These are phyloP conservation scores for Fistulinella cinereoalba DNA, from an alignment of 1,284 basidiomycete genomes.

Conservation along the genomic window DNA sequence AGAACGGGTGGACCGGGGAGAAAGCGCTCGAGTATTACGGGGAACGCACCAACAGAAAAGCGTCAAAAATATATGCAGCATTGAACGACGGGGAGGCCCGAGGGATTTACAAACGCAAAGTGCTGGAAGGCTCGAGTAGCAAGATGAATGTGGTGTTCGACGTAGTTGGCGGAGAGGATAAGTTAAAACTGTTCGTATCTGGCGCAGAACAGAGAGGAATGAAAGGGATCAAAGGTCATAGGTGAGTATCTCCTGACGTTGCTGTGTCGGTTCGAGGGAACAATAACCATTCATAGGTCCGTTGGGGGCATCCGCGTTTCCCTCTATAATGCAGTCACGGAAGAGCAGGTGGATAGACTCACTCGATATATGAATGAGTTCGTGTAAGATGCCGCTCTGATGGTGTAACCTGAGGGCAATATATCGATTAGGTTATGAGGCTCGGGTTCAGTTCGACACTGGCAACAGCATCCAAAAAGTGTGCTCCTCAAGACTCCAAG, in stretches of 20 bases:
- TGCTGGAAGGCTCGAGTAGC: constrained; percentile 71
- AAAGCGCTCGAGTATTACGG: constrained; percentile 77
- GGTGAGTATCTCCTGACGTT: constrained; percentile 50
- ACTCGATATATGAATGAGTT: constrained; percentile 64
- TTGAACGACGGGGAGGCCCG: constrained; percentile 69
- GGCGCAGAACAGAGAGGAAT: constrained; percentile 79
- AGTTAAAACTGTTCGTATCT: constrained; percentile 70
- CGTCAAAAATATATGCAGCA: constrained; percentile 69
- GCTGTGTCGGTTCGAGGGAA: not conserved
- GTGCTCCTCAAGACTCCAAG: no score
- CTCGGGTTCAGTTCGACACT: no score
- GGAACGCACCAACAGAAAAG: constrained; percentile 68
- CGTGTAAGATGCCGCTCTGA: constrained; percentile 26
- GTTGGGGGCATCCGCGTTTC: constrained; percentile 86
- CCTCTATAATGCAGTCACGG: constrained; percentile 92
- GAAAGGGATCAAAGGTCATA: constrained; percentile 87
- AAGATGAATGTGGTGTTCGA: constrained; percentile 95
- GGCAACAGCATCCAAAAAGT: no score
- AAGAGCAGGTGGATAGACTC: constrained; percentile 66
- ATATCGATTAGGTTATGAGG: no score
- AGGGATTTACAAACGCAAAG: constrained; percentile 68
- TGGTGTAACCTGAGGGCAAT: no score
- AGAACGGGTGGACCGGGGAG: constrained; percentile 28
- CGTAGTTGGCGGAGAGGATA: constrained; percentile 64
- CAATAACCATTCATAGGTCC: constrained; percentile 39